Conservation (phyloP, 75 land plant species). For the Sequoia sempervirens region DNA sequence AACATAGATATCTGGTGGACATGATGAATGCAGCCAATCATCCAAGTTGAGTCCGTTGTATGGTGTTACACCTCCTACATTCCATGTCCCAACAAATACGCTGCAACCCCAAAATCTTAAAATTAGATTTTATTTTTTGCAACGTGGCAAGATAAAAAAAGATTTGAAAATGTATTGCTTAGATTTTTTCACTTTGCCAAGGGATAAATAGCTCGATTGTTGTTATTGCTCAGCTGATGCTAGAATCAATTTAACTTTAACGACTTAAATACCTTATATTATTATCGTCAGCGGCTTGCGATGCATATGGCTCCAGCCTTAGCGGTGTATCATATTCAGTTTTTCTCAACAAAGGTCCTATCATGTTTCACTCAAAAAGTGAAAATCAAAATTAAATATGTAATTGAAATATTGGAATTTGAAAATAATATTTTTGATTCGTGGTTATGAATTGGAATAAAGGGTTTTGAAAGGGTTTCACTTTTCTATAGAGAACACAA, state of each 20-base stretch:
- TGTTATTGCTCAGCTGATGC: neutral
- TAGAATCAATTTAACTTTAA: neutral
- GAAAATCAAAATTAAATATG: neutral
- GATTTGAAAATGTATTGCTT: too few relatives aligned
- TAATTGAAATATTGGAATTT: neutral
- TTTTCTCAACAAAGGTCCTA: neutral
- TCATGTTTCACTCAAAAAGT: neutral
- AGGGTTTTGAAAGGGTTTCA: too few relatives aligned
- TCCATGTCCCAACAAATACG: slow-evolving; percentile 87
- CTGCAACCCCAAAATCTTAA: slow-evolving; percentile 18
- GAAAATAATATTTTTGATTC: neutral
- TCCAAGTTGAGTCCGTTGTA: slow-evolving; percentile 54
- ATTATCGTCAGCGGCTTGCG: neutral
- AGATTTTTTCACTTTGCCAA: neutral
- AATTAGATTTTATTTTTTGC: neutral
- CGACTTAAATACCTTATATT: neutral
- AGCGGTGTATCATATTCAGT: neutral
- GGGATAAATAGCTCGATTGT: neutral
- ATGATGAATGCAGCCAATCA: slow-evolving; percentile 45
- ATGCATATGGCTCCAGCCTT: neutral
- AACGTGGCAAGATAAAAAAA: neutral
- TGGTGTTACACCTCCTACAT: slow-evolving; percentile 86
- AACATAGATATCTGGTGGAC: slow-evolving; percentile 18
- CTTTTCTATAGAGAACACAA: too few relatives aligned
- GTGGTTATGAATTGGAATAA: too few relatives aligned